A percentile compares a stretch with the other conserved stretches of the same genome.
phyloP scores from a whole-genome alignment of 306 rosid species.

The Betula pendula region DNA sequence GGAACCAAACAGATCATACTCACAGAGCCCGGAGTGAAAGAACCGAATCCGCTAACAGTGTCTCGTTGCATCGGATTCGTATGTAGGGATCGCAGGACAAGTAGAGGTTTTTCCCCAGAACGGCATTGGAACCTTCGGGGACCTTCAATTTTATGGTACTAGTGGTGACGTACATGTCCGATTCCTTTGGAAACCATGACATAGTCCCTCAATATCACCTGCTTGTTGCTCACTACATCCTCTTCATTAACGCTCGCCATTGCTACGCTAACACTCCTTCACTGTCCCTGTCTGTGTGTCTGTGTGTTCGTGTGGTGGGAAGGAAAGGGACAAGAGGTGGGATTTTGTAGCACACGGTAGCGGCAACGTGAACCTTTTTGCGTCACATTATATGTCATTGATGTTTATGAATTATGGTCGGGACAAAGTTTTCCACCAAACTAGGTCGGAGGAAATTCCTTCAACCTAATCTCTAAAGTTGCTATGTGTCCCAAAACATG shows the following conservation, averaged over 20 bases:
- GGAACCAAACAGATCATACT: too few species aligned
- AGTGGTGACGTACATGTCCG: slow-evolving; percentile 41
- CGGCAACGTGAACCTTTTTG: too few species aligned
- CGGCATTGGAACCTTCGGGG: slow-evolving; percentile 33
- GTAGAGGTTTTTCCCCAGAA: slow-evolving; percentile 60
- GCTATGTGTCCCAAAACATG: too few species aligned
- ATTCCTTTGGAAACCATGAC: slow-evolving; percentile 41
- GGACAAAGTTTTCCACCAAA: too few species aligned
- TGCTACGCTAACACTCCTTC: neutral
- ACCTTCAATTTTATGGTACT: slow-evolving; percentile 37
- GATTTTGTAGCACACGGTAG: too few species aligned
- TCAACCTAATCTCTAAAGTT: too few species aligned
- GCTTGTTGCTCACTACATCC: slow-evolving; percentile 36
- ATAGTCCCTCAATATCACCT: slow-evolving; percentile 34
- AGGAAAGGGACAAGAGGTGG: too few species aligned
- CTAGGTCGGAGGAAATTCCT: too few species aligned
- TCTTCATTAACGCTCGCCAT: neutral
- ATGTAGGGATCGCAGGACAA: slow-evolving; percentile 65
- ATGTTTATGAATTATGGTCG: too few species aligned
- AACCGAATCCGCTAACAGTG: neutral
- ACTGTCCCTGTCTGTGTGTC: neutral
- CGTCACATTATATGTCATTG: too few species aligned
- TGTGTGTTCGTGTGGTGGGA: too few species aligned
- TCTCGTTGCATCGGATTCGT: slow-evolving; percentile 32
- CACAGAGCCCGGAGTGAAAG: slow-evolving; percentile 48